Evolutionary conservation across 1,284 basidiomycete genomes (phyloP), one percentile per base, ranked within the genome.

Genomic region (Marasmius fiardii): DNA sequence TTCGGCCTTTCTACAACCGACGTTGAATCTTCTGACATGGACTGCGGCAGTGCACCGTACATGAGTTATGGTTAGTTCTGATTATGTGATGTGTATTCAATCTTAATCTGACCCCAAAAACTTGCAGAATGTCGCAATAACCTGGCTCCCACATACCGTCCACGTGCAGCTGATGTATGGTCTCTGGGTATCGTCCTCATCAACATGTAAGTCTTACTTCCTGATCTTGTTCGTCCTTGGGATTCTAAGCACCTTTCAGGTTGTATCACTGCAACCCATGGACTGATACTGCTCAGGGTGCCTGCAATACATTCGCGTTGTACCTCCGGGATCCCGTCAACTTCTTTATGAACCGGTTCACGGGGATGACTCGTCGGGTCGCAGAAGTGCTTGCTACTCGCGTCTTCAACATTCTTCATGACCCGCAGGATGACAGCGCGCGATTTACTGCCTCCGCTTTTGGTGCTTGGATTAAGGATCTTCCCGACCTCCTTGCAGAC

Each of bases 231-330:
- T 60, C 57, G 51, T 37, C 43, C 33, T 26, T 56, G 56, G 45
- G 43, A 52, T 28, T 61, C 54, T 56, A 44, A 55, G 31, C 53
- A 48, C 37, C 48, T 58, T 33, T 37, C 63, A 92, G 90, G 89
- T 80, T 99, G 69, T 99, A 98, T 76, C 96, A 99, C 72, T 92
- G 87, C 71, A 98, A 97, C 72, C 96, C 96, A 18, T 99, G 97
- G 94, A 91, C 91, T 50, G 97, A 99, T 70, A 96, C 97, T 2
- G 83, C 84, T 48, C 77, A 85, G 62, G 81, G 85, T 71, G 78
- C 82, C 64, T 86, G 88, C 74, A 81, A 82, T 28, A 94, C 94
- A 43, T 99, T 98, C 72, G 82, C 86, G 61, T 78, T 86, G 12
- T 99, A 90, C 76, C 85, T 88, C 64, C 77, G 81, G 55, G 83